Evolutionary conservation across 345 rosid species (phyloP).

Genomic region (Eucalyptus tenuipes): DNA sequence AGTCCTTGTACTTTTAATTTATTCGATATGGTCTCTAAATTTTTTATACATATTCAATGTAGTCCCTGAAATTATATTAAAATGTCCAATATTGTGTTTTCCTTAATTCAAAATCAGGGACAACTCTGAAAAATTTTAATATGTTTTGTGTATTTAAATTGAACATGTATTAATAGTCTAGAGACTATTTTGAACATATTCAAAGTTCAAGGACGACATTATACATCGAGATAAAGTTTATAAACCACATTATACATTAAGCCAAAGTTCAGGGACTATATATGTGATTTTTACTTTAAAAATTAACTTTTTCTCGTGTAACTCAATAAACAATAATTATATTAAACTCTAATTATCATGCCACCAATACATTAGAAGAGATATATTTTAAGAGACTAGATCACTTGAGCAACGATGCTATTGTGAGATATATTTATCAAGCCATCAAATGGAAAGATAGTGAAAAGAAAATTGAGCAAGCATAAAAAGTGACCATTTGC

Average conservation of each 20-base stretch:
- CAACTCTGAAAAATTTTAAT: fast-evolving
- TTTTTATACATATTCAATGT: fast-evolving
- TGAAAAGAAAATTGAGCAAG: background rate
- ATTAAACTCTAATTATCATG: background rate
- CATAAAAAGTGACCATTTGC: too few relatives aligned
- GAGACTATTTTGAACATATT: too few relatives aligned
- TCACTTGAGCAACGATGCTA: background rate
- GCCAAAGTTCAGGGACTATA: fast-evolving
- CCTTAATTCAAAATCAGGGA: fast-evolving
- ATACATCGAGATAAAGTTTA: fast-evolving
- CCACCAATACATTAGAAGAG: background rate
- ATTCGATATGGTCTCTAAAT: fast-evolving
- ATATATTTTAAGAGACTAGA: background rate
- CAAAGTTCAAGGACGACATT: fast-evolving
- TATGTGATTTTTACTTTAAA: too few relatives aligned
- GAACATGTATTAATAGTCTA: fast-evolving
- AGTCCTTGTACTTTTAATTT: fast-evolving
- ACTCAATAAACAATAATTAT: fast-evolving
- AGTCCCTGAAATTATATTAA: too few relatives aligned
- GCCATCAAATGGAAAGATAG: background rate
- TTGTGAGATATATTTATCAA: background rate
- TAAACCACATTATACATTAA: fast-evolving
- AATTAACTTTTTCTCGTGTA: background rate
- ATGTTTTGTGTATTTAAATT: too few relatives aligned
- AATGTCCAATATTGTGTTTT: fast-evolving